Base-by-base conservation (phyloP, 2,329 filamentous ascomycete genomes). In the Aspergillus transmontanensis region DNA sequence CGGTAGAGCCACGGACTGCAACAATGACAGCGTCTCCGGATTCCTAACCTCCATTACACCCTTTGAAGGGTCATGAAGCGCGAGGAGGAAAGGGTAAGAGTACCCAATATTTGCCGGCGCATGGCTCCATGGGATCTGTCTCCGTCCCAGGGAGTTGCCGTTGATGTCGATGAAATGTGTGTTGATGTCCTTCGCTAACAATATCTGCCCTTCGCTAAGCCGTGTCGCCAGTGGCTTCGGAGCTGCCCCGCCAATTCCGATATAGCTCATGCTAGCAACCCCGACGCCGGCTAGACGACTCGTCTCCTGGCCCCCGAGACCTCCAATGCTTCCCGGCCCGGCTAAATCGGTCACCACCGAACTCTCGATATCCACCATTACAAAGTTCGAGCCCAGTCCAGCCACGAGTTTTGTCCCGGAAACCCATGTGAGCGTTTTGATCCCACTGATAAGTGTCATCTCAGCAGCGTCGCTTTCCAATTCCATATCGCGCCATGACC, bases 151-250 rank as follows among this genome's bases (percentile, higher is more conserved):
- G 0, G 93, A 86, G 69, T 93, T 94, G 5, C 94, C 95, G 34
- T 93, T 85, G 12, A 90, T 87, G 62, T 95, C 90, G 68, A 97
- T 91, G 75, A 99, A 99, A 58, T 97, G 82, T 1, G 94, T 96
- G 76, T 97, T 96, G 72, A 97, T 93, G 71, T 99, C 95, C 77
- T 96, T 97, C n/a, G 94, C 93, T n/a, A 99, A 84, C 63, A 99
- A 81, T 75, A 98, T 87, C 78, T 97, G 87, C 5, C 92, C 91
- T 67, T 96, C 91, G 3, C 88, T 87, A 14, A 99, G 84, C 69
- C 90, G 90, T 6, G 94, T 90, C 6, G 92, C 92, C 71, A 99
- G 84, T 7, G 95, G 96, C 73, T 92, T 96, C 1, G 95, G 94
- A 61, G 94, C 92, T 82, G 93, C 95, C 48, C 92, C 91, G 57